These are phyloP conservation scores for Aphanomyces stellatus DNA, from an alignment of 352 stramenopile species.

Conservation along the genomic window DNA sequence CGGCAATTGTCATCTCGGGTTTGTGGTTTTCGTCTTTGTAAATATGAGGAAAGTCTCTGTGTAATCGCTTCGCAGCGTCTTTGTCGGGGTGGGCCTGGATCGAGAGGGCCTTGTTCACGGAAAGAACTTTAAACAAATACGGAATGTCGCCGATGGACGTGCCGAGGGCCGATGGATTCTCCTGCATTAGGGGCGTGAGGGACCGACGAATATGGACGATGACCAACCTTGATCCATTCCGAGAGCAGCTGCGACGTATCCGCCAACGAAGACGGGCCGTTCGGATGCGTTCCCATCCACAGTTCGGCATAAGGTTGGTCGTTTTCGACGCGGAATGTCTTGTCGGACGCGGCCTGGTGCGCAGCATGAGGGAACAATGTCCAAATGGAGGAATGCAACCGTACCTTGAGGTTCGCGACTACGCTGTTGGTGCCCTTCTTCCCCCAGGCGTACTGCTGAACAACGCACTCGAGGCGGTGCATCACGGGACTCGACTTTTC, in stretches of 20 bases:
- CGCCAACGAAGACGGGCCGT: conserved; percentile 79
- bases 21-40: conserved; percentile 99
- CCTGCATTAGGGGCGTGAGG: conserved; percentile 22
- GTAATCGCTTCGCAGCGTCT: conserved; percentile 64
- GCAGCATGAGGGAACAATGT: too few species aligned
- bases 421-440: conserved; percentile 71
- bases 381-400: background rate
- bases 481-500: conserved; percentile 28
- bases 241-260: conserved; percentile 44
- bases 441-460: conserved; percentile 88
- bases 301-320: conserved; percentile 76
- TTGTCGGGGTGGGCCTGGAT: conserved; percentile 94
- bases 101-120: conserved; percentile 94
- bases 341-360: conserved; percentile 32
- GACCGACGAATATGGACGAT: conserved; percentile 10
- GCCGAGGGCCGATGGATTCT: conserved; percentile 33
- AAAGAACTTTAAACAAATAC: conserved; percentile 99
- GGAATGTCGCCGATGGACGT: conserved; percentile 74
- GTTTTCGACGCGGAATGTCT: conserved; percentile 36
- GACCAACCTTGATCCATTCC: conserved; percentile 52
- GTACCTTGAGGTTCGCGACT: conserved; percentile 84
- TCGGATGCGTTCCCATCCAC: conserved; percentile 93
- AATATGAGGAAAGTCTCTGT: conserved; percentile 78
- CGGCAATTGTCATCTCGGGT: conserved; percentile 98
- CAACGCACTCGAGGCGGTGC: conserved; percentile 73